Evolutionary conservation across 169 alveolate species (phyloP), one percentile per base, ranked within the genome.

Genomic region (Eimeria sp.): DNA sequence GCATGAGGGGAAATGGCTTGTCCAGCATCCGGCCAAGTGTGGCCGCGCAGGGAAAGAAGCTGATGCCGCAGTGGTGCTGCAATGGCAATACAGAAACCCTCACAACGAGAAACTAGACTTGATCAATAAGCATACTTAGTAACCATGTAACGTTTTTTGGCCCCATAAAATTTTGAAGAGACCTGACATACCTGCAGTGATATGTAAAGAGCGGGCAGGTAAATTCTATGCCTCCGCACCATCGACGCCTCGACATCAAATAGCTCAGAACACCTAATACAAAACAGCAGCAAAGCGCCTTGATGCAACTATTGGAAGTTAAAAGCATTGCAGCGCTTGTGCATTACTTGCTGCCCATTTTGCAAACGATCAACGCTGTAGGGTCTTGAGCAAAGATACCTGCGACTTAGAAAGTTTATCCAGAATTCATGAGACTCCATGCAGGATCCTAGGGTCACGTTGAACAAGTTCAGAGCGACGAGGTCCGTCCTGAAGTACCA

Each of bases 31-130:
- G 47, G 70, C 88, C 58, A 27, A 92, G 27, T 9, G 95, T 43
- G 49, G 91, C 95, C 58, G 95, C 73, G 86, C 82, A 82, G 5
- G 95, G 95, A 10, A 92, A 78, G 57, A 92, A 92, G 75, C 70
- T 75, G 40, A 92, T 63, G 22, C 95, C 95, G 84, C 95, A 92
- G 95, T 92, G 95, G 45, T 92, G 95, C 95, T 92, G 91, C 63
- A 78, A 27, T 27, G 65, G n/a, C 49, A 45, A 5, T 43, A n/a
- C 57, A 61, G 80, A 34, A 40, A 25, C 57, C 58, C 47, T 34
- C 43, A 25, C 11, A 14, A 45, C n/a, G 54, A 16, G 9, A 67
- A 27, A 30, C 45, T 51, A 43, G 63, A 16, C 20, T 49, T 14
- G 30, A 9, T 16, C 22, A 70, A 9, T 30, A 25, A 10, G 9